Evolutionary conservation across 2,329 filamentous ascomycete genomes (phyloP).

Genomic region (Aspergillus terreus): DNA sequence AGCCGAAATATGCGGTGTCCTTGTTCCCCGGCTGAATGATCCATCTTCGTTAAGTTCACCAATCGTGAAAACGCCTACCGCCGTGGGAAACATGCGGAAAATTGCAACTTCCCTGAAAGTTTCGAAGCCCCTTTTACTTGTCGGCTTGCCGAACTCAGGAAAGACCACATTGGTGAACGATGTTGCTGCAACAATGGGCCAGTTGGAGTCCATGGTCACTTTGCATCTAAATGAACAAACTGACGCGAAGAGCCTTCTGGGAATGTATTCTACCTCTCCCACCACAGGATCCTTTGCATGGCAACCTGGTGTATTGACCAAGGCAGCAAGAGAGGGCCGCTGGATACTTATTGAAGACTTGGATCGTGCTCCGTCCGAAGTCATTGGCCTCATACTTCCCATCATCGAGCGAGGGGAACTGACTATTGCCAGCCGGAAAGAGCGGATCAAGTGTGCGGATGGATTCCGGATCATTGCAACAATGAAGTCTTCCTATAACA

Average conservation of each 20-base stretch:
- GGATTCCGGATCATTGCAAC: constrained; percentile 92
- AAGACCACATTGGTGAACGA: constrained; percentile 87
- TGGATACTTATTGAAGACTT: constrained; percentile 98
- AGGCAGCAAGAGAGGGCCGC: constrained; percentile 85
- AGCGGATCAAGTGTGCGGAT: constrained; percentile 75
- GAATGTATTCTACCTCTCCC: constrained; percentile 85
- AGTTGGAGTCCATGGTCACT: constrained; percentile 80
- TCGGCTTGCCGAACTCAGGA: constrained; percentile 79
- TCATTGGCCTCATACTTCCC: constrained; percentile 87
- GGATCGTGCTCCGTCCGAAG: constrained; percentile 89
- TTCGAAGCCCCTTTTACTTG: constrained; percentile 70
- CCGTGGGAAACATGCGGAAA: constrained; percentile 64
- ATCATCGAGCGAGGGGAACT: constrained; percentile 91
- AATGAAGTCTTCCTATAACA: constrained; percentile 66
- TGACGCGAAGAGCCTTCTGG: constrained; percentile 92
- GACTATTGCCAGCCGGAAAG: constrained; percentile 81
- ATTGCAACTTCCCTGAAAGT: constrained; percentile 66
- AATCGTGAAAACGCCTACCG: constrained; percentile 70
- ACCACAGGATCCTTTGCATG: constrained; percentile 87
- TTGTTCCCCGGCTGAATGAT: constrained; percentile 59
- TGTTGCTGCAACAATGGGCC: constrained; percentile 73
- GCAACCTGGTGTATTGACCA: constrained; percentile 88
- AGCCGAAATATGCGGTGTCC: constrained; percentile 60
- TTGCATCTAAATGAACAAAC: constrained; percentile 97
- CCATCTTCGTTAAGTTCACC: constrained; percentile 45